phyloP scores from a whole-genome alignment of 495 filamentous ascomycete genomes.

The Penicillium cataractarum region DNA sequence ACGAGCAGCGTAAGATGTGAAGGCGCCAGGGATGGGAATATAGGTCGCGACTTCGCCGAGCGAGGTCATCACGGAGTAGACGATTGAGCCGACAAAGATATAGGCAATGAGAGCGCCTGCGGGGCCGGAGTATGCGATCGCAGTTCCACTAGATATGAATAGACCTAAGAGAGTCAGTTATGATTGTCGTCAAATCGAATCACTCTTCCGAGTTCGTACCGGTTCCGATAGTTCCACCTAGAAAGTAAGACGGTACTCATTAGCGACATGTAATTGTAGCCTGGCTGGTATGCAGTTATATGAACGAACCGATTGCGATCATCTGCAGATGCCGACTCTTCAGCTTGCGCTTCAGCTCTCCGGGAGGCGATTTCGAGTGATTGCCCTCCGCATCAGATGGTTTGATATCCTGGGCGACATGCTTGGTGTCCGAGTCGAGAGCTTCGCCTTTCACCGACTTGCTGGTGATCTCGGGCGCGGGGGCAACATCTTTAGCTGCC shows the following conservation, averaged over 20 bases:
- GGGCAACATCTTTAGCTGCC: conserved; percentile 19
- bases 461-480: conserved; percentile 10
- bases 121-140: conserved; percentile 64
- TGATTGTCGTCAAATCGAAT: neutral
- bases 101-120: conserved; percentile 68
- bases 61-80: conserved; percentile 55
- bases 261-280: neutral
- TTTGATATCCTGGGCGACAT: conserved; percentile 29
- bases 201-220: conserved; percentile 35
- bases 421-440: conserved; percentile 15
- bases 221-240: conserved; percentile 74
- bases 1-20: conserved; percentile 68
- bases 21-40: conserved; percentile 70
- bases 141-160: conserved; percentile 70
- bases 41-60: conserved; percentile 72
- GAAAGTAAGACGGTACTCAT: conserved; percentile 35
- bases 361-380: conserved; percentile 15
- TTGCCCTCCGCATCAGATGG: conserved; percentile 30
- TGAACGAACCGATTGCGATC: conserved; percentile 64
- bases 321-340: conserved; percentile 68
- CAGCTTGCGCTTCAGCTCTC: conserved; percentile 55
- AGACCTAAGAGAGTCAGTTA: conserved; percentile 36
- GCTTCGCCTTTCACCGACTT: conserved; percentile 12
- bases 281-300: conserved; percentile 8
- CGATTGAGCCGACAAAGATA: conserved; percentile 56